phyloP scores from a whole-genome alignment of 306 rosid species.

The Dalbergia cultrata region DNA sequence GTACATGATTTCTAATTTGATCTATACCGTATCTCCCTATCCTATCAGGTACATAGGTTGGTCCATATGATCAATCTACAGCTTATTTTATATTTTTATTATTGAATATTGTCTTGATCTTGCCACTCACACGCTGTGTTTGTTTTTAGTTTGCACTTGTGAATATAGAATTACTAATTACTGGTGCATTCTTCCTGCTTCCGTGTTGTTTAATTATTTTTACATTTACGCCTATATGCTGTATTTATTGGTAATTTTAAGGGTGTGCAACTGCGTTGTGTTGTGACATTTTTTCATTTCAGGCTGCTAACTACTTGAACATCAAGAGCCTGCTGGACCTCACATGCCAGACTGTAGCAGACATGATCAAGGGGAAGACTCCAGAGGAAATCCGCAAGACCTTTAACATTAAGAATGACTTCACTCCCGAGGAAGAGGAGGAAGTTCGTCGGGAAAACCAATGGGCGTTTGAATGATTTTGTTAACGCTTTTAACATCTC shows the following conservation, averaged over 20 bases:
- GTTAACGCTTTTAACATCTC: conserved; percentile 11
- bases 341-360: conserved; percentile 82
- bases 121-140: not conserved
- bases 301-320: conserved; percentile 91
- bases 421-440: conserved; percentile 82
- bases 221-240: not conserved
- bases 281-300: conserved; percentile 16
- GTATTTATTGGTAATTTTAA: not conserved
- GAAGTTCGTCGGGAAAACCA: conserved; percentile 85
- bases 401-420: conserved; percentile 81
- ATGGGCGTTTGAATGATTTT: conserved; percentile 81
- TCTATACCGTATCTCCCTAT: too few relatives aligned
- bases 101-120: not conserved
- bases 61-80: not conserved
- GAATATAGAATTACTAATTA: not conserved
- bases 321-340: conserved; percentile 79
- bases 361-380: conserved; percentile 87
- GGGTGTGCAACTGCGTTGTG: not conserved
- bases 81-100: not conserved
- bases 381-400: conserved; percentile 83
- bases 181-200: not conserved
- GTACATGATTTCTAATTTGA: too few relatives aligned
- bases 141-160: not conserved
- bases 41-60: not conserved
- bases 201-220: not conserved